Conservation (phyloP, 1,284 basidiomycete species). For the Peniophora sp. region DNA sequence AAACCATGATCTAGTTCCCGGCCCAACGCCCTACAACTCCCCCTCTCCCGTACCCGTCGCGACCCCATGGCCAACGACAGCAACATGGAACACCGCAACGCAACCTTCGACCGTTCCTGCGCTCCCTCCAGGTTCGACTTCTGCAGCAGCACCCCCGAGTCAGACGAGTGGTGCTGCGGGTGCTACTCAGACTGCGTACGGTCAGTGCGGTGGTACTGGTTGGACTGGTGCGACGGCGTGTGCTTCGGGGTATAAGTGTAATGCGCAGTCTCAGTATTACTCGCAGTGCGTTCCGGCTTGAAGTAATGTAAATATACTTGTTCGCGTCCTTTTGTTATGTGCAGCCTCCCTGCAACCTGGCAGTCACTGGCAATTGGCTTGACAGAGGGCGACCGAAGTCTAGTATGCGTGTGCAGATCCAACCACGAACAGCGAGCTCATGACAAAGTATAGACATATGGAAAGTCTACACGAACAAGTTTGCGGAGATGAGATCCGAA, state of each 20-base stretch:
- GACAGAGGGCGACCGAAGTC: too few species aligned
- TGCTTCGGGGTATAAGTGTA: conserved; percentile 7
- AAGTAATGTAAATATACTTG: too few species aligned
- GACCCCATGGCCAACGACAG: conserved; percentile 23
- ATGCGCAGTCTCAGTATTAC: conserved; percentile 2
- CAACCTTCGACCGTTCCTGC: conserved; percentile 25
- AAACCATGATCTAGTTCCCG: conserved; percentile 28
- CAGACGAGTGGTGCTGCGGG: conserved; percentile 1
- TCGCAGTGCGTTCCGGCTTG: background rate
- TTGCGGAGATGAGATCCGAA: too few species aligned
- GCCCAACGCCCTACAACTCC: conserved; percentile 26
- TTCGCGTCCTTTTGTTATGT: too few species aligned
- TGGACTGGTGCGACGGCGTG: conserved; percentile 12
- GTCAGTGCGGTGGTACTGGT: conserved; percentile 13
- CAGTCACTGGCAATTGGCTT: too few species aligned
- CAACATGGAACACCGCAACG: conserved; percentile 24
- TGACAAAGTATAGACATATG: too few species aligned
- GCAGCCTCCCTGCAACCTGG: too few species aligned
- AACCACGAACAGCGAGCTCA: too few species aligned
- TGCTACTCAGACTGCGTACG: conserved; percentile 9
- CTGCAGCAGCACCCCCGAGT: conserved; percentile 1
- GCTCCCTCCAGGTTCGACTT: conserved; percentile 6
- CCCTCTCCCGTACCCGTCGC: conserved; percentile 21
- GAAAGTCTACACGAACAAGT: too few species aligned
- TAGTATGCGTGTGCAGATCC: too few species aligned